phyloP scores from a whole-genome alignment of 495 filamentous ascomycete species.

The Penicillium coffeae region DNA sequence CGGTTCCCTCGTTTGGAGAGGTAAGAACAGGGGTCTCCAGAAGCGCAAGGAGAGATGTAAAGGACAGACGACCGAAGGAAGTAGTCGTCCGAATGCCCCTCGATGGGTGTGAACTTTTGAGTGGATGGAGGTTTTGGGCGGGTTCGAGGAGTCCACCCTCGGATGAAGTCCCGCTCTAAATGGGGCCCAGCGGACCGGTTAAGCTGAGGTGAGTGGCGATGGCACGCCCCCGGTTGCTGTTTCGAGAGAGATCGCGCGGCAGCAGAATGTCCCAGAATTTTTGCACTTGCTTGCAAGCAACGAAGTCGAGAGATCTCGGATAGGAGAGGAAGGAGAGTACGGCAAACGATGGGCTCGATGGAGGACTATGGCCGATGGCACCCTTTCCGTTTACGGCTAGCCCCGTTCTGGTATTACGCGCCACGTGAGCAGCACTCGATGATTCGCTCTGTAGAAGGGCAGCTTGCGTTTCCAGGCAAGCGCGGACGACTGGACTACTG shows the following conservation, averaged over 20 bases:
- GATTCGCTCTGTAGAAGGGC: neutral
- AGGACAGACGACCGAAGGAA: constrained; percentile 30
- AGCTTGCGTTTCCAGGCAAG: too few species aligned
- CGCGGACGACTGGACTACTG: too few species aligned
- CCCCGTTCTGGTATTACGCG: constrained; percentile 21
- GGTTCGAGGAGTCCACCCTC: constrained; percentile 39
- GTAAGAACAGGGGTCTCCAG: constrained; percentile 33
- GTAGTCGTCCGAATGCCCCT: constrained; percentile 39
- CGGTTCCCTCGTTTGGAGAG: constrained; percentile 33
- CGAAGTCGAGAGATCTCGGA: neutral
- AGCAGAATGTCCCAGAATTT: neutral
- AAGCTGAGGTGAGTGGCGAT: constrained; percentile 22
- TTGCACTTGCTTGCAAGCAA: neutral
- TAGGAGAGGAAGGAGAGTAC: neutral
- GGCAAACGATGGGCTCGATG: neutral
- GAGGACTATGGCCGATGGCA: constrained; percentile 16
- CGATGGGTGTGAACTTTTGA: constrained; percentile 37
- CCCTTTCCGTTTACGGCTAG: constrained; percentile 20
- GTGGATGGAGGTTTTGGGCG: constrained; percentile 36
- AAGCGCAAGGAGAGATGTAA: constrained; percentile 34
- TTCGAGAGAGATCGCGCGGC: neutral
- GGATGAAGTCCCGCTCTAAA: constrained; percentile 43
- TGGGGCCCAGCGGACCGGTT: constrained; percentile 29
- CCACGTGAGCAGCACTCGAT: constrained; percentile 14
- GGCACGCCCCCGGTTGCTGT: neutral